Conservation (phyloP, 2,329 filamentous ascomycete genomes). For the Aspergillus sojae region DNA sequence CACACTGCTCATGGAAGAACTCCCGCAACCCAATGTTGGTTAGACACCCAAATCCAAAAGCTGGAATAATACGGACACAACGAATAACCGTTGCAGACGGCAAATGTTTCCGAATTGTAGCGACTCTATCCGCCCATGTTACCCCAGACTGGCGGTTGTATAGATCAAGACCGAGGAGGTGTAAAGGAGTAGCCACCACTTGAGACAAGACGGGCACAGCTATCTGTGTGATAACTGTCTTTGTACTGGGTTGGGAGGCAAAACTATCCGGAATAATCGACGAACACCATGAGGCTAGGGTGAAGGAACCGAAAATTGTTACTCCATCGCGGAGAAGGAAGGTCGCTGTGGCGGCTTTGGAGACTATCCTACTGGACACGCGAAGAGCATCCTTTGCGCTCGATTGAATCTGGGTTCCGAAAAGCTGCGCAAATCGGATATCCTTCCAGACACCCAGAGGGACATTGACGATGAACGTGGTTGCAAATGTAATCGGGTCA, state of each 20-base stretch:
- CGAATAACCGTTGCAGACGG: constrained; percentile 67
- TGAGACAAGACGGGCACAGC: constrained; percentile 76
- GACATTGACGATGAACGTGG: constrained; percentile 41
- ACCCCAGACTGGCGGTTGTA: neutral
- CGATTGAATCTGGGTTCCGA: constrained; percentile 44
- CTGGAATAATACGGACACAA: constrained; percentile 79
- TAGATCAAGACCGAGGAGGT: constrained; percentile 80
- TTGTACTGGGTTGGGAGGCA: constrained; percentile 24
- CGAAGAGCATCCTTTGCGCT: neutral
- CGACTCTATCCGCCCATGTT: constrained; percentile 53
- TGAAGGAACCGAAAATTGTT: constrained; percentile 68
- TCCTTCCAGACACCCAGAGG: constrained; percentile 35
- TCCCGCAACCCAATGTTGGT: constrained; percentile 61
- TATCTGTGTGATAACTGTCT: constrained; percentile 63
- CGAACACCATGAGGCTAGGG: constrained; percentile 27
- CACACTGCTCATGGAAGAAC: constrained; percentile 19
- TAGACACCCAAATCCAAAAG: constrained; percentile 82
- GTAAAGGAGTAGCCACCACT: constrained; percentile 76
- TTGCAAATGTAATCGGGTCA: constrained; percentile 64
- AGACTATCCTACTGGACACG: constrained; percentile 2
- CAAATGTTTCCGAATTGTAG: constrained; percentile 69
- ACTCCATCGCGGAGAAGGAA: constrained; percentile 80
- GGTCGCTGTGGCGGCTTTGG: constrained; percentile 46
- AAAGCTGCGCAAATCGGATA: constrained; percentile 64
- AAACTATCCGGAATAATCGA: constrained; percentile 26